A percentile compares a stretch with the other conserved stretches of the same genome.
Conservation (phyloP, 23 red algal species). For the Gracilaria gracilis region DNA sequence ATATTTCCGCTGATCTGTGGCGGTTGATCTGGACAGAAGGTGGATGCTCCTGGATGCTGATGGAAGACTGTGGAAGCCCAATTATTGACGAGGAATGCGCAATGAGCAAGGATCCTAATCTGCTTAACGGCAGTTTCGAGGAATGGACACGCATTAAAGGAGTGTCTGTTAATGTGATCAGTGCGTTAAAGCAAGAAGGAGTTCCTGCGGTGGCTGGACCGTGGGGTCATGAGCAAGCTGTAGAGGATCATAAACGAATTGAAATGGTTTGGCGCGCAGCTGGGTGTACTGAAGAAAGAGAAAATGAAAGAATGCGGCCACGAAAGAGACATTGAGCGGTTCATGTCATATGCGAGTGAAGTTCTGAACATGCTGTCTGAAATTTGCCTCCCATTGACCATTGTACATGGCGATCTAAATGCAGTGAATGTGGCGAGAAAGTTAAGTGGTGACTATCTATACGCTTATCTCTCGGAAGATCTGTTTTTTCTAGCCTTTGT, state of each 20-base stretch:
- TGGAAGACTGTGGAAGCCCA: constrained; percentile 9
- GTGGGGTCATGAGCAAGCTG: neutral
- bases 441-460: neutral
- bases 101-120: neutral
- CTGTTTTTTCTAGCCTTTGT: too few species aligned
- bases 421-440: neutral
- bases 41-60: constrained; percentile 15
- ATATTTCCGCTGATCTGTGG: neutral
- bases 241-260: neutral
- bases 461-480: too few species aligned
- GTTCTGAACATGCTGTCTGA: neutral
- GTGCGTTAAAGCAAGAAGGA: neutral
- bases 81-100: neutral
- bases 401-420: neutral
- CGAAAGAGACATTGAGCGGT: neutral
- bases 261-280: neutral
- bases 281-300: neutral
- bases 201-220: neutral
- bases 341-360: neutral
- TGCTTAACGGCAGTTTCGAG: neutral
- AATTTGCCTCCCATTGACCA: neutral
- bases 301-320: neutral
- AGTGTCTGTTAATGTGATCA: neutral
- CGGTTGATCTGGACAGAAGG: neutral
- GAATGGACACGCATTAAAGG: neutral